These are phyloP conservation scores for Fusarium sp. DNA, from an alignment of 2,329 filamentous ascomycete species.

Conservation along the genomic window DNA sequence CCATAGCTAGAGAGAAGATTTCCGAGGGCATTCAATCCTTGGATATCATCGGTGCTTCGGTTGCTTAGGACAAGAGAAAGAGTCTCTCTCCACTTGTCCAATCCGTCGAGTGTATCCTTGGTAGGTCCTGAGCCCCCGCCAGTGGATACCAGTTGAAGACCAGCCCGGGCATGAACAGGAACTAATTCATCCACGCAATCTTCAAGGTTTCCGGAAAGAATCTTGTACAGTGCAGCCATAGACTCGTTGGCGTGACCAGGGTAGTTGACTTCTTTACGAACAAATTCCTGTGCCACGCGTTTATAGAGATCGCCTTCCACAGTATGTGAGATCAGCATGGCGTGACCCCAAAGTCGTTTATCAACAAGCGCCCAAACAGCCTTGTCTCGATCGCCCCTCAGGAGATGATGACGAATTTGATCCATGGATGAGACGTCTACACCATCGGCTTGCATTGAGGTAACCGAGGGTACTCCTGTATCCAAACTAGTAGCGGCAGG, in stretches of 20 bases:
- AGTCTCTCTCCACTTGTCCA: constrained; percentile 95
- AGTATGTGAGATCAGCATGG: constrained; percentile 84
- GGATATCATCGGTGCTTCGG: constrained; percentile 79
- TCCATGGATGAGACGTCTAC: constrained; percentile 76
- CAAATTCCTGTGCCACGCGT: constrained; percentile 93
- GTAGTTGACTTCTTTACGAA: constrained; percentile 91
- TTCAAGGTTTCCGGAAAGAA: constrained; percentile 92
- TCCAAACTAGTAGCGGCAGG: constrained; percentile 37
- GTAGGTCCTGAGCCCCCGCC: constrained; percentile 66
- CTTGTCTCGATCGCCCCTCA: constrained; percentile 85
- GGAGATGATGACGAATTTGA: constrained; percentile 75
- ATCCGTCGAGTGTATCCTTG: constrained; percentile 80
- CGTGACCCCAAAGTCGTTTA: constrained; percentile 94
- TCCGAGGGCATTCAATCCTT: constrained; percentile 81
- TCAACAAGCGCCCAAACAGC: constrained; percentile 95
- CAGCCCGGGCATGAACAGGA: constrained; percentile 88
- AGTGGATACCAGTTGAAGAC: constrained; percentile 90
- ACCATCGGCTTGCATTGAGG: constrained; percentile 66
- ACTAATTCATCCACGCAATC: constrained; percentile 97
- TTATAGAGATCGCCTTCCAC: constrained; percentile 87
- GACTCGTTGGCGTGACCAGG: constrained; percentile 83
- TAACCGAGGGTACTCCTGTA: constrained; percentile 39
- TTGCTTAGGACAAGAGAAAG: constrained; percentile 87
- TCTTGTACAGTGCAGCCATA: constrained; percentile 89
- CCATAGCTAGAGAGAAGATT: constrained; percentile 86